Conservation (phyloP, 192 early-diverging fungal genomes). For the Cetraspora pellucida region DNA sequence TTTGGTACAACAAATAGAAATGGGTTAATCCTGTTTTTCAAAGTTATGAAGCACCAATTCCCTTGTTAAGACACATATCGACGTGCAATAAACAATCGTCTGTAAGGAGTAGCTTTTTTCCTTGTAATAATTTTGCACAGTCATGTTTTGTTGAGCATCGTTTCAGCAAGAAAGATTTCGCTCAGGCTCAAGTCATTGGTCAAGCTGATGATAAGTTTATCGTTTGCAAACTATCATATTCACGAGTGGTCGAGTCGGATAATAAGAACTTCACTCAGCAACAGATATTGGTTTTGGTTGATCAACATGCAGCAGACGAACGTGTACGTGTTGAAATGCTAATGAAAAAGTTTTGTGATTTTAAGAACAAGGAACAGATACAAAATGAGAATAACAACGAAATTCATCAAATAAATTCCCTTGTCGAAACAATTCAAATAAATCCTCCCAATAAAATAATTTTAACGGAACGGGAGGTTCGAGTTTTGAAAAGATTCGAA, state of each 20-base stretch:
- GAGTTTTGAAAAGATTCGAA: constrained; percentile 32
- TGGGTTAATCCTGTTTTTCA: constrained; percentile 41
- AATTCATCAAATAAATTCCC: neutral
- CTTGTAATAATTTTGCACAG: neutral
- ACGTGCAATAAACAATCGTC: neutral
- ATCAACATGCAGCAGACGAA: constrained; percentile 85
- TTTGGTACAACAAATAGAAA: constrained; percentile 14
- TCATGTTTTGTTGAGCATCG: constrained; percentile 35
- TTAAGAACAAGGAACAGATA: neutral
- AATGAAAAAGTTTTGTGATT: constrained; percentile 40
- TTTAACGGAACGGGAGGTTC: constrained; percentile 45
- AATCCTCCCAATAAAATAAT: constrained; percentile 48
- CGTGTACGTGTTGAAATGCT: constrained; percentile 67
- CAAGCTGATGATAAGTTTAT: constrained; percentile 77
- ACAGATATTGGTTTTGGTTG: constrained; percentile 56
- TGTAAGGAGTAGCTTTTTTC: constrained; percentile 39
- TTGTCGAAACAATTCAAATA: constrained; percentile 46
- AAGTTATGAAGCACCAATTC: constrained; percentile 37
- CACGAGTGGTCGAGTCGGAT: neutral
- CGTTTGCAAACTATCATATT: constrained; percentile 39
- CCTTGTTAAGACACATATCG: neutral
- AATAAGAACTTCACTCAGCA: neutral
- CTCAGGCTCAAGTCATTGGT: constrained; percentile 50
- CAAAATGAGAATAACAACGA: neutral
- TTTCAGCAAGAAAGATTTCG: constrained; percentile 49